phyloP scores from a whole-genome alignment of 208 protist species.

The Vickermania spadyakhi region DNA sequence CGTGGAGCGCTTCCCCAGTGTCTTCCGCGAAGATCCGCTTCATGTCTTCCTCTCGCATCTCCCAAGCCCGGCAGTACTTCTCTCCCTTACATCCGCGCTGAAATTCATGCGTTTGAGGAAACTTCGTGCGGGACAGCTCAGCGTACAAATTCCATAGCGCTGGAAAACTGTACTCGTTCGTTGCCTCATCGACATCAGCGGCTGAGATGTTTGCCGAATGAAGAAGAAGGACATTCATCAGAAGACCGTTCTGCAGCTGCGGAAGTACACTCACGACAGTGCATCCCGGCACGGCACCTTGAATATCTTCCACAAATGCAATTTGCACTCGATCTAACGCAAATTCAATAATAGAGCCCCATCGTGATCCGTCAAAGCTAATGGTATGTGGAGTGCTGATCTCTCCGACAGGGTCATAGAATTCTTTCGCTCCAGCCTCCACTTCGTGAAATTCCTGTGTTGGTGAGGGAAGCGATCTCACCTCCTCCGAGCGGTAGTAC shows the following conservation, averaged over 20 bases:
- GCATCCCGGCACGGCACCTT: not conserved
- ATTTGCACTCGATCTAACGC: conserved; percentile 1
- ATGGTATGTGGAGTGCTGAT: conserved; percentile 9
- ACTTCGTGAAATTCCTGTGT: too few relatives aligned
- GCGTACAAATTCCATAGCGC: conserved; percentile 24
- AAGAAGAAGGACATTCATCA: conserved; percentile 7
- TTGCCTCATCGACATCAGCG: conserved; percentile 3
- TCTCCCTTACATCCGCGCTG: not conserved
- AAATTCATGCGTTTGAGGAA: not conserved
- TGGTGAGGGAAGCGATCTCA: too few relatives aligned
- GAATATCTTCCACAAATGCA: conserved; percentile 9
- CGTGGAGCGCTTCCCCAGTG: not conserved
- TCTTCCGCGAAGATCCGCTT: not conserved
- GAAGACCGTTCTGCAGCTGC: conserved; percentile 7
- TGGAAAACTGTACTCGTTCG: conserved; percentile 17
- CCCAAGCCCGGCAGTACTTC: not conserved
- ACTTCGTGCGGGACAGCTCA: not conserved
- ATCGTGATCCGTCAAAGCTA: conserved; percentile 5
- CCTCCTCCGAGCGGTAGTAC: not conserved
- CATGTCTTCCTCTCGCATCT: not conserved
- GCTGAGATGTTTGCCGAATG: not conserved
- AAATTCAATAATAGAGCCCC: conserved; percentile 3
- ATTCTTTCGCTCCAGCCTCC: not conserved
- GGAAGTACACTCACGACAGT: conserved; percentile 2
- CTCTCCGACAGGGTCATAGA: not conserved